Conservation (phyloP, 345 rosid species). For the Dipteronia dyeriana region DNA sequence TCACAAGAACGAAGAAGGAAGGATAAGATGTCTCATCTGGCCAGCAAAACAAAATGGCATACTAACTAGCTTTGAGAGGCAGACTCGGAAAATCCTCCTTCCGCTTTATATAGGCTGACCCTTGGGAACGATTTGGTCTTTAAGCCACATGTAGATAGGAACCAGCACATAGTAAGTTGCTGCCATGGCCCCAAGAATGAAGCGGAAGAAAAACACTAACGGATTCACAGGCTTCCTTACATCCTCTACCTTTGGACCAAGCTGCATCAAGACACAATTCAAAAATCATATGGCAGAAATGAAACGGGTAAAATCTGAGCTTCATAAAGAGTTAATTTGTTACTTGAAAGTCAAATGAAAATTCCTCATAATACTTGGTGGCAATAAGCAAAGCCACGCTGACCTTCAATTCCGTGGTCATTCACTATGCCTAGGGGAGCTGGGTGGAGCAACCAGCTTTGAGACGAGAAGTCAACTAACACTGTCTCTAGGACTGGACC, state of each 20-base stretch:
- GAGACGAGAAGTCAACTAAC: not conserved
- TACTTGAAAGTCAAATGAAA: not conserved
- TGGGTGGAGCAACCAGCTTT: not conserved
- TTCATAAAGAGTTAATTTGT: not conserved
- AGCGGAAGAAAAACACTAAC: constrained; percentile 26
- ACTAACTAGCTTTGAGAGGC: not conserved
- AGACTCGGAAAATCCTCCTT: not conserved
- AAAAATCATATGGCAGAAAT: not conserved
- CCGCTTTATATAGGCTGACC: constrained; percentile 32
- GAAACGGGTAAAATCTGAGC: not conserved
- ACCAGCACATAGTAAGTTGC: constrained; percentile 35
- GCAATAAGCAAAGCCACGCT: not conserved
- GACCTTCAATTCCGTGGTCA: not conserved
- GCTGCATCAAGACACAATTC: constrained; percentile 25
- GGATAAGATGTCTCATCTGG: not conserved
- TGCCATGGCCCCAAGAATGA: constrained; percentile 32
- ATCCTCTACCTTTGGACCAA: constrained; percentile 38
- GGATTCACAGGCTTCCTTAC: constrained; percentile 34
- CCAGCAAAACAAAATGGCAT: not conserved
- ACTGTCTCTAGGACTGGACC: constrained; percentile 7
- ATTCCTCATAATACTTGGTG: not conserved
- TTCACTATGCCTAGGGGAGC: not conserved
- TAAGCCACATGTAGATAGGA: constrained; percentile 46
- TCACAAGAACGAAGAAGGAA: not conserved
- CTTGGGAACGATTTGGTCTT: constrained; percentile 40